Percentiles rank a stretch among this genome's conserved stretches.
Conservation (phyloP, 345 rosid species). For the Sonneratia caseolaris region DNA sequence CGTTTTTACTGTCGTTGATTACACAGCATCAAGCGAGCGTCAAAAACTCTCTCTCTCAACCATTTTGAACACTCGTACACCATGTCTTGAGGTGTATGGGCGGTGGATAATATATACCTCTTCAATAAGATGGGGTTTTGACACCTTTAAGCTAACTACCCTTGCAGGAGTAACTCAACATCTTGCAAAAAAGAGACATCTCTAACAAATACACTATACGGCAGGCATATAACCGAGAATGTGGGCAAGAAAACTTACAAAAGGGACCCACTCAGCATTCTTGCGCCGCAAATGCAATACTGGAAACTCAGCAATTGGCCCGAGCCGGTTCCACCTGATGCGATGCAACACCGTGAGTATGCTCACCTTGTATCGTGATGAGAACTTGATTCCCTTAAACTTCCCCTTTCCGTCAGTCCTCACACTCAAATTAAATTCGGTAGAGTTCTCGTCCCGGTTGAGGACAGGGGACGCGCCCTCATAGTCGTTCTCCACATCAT, state of each 20-base stretch:
- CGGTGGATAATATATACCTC: not conserved
- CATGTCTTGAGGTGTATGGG: not conserved
- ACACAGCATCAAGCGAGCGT: not conserved
- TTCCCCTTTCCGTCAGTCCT: constrained; percentile 92
- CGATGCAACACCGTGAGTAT: constrained; percentile 78
- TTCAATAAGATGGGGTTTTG: not conserved
- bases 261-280: constrained; percentile 68
- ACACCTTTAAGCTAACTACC: not conserved
- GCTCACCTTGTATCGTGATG: constrained; percentile 64
- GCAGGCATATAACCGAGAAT: not conserved
- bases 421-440: constrained; percentile 67
- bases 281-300: constrained; percentile 71
- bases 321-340: constrained; percentile 55
- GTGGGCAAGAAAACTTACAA: constrained; percentile 39
- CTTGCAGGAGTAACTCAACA: not conserved
- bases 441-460: constrained; percentile 61
- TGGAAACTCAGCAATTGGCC: constrained; percentile 66
- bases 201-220: not conserved
- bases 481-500: constrained; percentile 54
- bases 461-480: constrained; percentile 65
- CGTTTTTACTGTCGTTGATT: not conserved
- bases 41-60: not conserved
- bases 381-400: constrained; percentile 71
- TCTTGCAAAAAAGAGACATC: not conserved
- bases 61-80: not conserved